Evolutionary conservation across 352 stramenopile genomes (phyloP), one percentile per base, ranked within the genome.

Genomic region (Pythium guiyangense): DNA sequence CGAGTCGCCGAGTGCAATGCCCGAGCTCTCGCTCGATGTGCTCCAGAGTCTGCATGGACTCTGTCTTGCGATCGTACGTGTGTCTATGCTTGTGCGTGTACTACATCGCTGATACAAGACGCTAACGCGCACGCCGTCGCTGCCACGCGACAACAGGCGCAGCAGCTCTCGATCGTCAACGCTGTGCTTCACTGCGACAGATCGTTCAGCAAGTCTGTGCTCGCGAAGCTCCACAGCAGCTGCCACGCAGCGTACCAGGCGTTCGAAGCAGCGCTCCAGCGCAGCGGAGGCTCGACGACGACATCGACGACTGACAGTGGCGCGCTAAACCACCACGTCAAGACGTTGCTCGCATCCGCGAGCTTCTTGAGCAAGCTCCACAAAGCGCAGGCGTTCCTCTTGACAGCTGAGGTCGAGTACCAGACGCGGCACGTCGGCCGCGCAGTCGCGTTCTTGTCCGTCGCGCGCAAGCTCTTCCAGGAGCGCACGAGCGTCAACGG

Each of bases 91-190:
- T n/a, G n/a, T n/a, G n/a, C n/a, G n/a, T n/a, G n/a, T n/a, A n/a
- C n/a, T n/a, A n/a, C n/a, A n/a, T n/a, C n/a, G n/a, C n/a, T n/a
- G n/a, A n/a, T n/a, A n/a, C n/a, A n/a, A n/a, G n/a, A n/a, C n/a
- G n/a, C n/a, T n/a, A n/a, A n/a, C n/a, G n/a, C n/a, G n/a, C n/a
- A n/a, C n/a, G n/a, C n/a, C n/a, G n/a, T n/a, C n/a, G n/a, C n/a
- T n/a, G n/a, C n/a, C n/a, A n/a, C n/a, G n/a, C n/a, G n/a, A n/a
- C n/a, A 37, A 4, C 44, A 74, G 71, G 69, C 71, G 0, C 69
- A 80, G 20, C 71, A 80, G 25, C 59, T 80, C 15, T 69, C 71
- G 9, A 72, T 80, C 40, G 61, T 76, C 27, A 74, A 72, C 22
- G 66, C 69, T 1, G 52, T 65, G 2, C 44, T 77, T 6, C 57